Evolutionary conservation across 129 eudicot genomes (phyloP).

Genomic region (Artemisia tridentata): DNA sequence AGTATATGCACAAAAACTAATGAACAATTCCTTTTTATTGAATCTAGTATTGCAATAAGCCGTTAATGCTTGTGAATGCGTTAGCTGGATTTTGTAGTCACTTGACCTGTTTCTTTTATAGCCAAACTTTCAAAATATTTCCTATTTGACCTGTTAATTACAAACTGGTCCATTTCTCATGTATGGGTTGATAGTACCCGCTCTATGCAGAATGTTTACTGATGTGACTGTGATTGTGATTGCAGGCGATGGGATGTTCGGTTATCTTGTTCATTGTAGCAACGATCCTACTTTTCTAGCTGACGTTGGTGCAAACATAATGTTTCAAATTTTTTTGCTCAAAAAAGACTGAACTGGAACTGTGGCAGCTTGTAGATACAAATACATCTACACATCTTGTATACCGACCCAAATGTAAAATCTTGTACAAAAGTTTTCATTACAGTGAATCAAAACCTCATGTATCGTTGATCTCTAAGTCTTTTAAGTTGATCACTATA

Average conservation of each 20-base stretch:
- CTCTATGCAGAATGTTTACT: slow-evolving; percentile 3
- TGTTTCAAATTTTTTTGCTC: slow-evolving; percentile 11
- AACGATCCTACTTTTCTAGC: slow-evolving; percentile 46
- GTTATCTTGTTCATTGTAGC: slow-evolving; percentile 58
- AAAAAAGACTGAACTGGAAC: not conserved
- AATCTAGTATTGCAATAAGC: not conserved
- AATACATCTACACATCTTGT: slow-evolving; percentile 30
- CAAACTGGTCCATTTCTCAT: not conserved
- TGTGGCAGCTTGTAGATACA: slow-evolving; percentile 33
- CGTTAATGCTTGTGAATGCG: too few species aligned
- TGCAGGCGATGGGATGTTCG: slow-evolving; percentile 84
- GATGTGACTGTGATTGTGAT: slow-evolving; percentile 20
- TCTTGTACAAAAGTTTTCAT: slow-evolving; percentile 22
- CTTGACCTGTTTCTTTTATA: too few species aligned
- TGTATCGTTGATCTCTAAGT: not conserved
- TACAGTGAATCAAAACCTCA: slow-evolving; percentile 18
- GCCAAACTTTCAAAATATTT: too few species aligned
- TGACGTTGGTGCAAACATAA: slow-evolving; percentile 13
- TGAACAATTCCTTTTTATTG: not conserved
- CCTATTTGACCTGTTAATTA: not conserved
- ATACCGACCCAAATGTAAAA: slow-evolving; percentile 32
- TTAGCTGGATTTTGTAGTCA: too few species aligned
- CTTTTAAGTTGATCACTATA: too few species aligned
- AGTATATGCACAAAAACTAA: not conserved
- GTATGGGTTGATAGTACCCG: not conserved